Evolutionary conservation across 2,329 filamentous ascomycete genomes (phyloP).

Genomic region (Magnaporthiopsis rhizophila): DNA sequence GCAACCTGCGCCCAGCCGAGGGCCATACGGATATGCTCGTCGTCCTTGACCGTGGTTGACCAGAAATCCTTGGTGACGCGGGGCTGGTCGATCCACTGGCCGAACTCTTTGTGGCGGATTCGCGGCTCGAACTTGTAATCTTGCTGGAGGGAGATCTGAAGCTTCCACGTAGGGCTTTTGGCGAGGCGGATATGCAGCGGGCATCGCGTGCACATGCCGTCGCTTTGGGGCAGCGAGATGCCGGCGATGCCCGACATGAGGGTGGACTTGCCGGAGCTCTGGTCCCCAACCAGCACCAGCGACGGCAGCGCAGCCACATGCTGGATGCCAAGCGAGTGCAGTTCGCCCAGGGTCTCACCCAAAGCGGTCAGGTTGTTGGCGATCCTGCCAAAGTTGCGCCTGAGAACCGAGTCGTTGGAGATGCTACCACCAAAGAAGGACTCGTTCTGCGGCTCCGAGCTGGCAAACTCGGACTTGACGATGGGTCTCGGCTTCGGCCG

Average conservation of each 20-base stretch:
- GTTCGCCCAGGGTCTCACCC: conserved; percentile 57
- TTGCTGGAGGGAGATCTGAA: conserved; percentile 56
- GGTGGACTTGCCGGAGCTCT: conserved; percentile 75
- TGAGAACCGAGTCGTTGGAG: conserved; percentile 2
- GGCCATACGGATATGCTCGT: conserved; percentile 55
- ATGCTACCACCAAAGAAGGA: background rate
- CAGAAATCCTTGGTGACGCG: conserved; percentile 52
- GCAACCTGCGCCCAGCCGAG: conserved; percentile 72
- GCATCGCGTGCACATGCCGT: conserved; percentile 71
- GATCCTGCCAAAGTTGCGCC: conserved; percentile 26
- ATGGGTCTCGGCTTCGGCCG: conserved; percentile 4
- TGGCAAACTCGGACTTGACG: conserved; percentile 5
- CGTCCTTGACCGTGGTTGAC: conserved; percentile 52
- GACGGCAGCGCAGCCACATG: conserved; percentile 66
- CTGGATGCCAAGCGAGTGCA: conserved; percentile 66
- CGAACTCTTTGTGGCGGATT: conserved; percentile 46
- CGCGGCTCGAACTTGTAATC: conserved; percentile 38
- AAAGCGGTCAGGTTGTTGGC: conserved; percentile 56
- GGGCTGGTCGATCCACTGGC: conserved; percentile 53
- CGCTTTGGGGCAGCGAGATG: conserved; percentile 62
- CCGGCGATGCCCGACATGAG: conserved; percentile 57
- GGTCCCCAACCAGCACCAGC: conserved; percentile 77
- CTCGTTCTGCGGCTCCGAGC: background rate
- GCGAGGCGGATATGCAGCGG: conserved; percentile 72
- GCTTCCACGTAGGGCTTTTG: conserved; percentile 55